Conservation (phyloP, 1,284 basidiomycete species). For the Earliella scabrosa region DNA sequence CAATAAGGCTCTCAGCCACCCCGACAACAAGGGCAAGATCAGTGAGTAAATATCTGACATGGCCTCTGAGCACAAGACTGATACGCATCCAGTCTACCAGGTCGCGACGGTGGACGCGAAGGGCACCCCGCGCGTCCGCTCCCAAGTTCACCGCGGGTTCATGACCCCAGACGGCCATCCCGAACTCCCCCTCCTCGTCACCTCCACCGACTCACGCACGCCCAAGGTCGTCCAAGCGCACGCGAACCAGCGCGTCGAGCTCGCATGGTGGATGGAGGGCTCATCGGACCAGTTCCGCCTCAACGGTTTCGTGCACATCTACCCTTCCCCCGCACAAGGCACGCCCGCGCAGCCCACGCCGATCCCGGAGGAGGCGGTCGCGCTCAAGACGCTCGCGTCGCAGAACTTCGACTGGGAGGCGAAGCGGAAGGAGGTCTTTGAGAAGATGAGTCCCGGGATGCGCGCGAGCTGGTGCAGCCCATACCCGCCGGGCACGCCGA, state of each 20-base stretch:
- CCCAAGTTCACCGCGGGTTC: conserved; percentile 61
- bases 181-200: conserved; percentile 57
- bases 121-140: conserved; percentile 57
- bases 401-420: conserved; percentile 65
- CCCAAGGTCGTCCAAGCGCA: conserved; percentile 61
- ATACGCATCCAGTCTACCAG: conserved; percentile 51
- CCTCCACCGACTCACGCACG: conserved; percentile 53
- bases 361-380: conserved; percentile 28
- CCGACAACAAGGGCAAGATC: conserved; percentile 46
- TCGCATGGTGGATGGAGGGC: conserved; percentile 63
- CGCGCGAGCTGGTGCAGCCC: conserved; percentile 70
- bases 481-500: conserved; percentile 48
- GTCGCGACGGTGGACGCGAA: conserved; percentile 58
- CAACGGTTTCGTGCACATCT: conserved; percentile 48
- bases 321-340: conserved; percentile 38
- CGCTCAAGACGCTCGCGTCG: conserved; percentile 41
- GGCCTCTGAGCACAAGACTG: background rate
- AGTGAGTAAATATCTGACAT: conserved; percentile 37
- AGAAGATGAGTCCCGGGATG: conserved; percentile 57
- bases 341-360: conserved; percentile 8
- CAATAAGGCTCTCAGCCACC: conserved; percentile 44
- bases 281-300: conserved; percentile 65
- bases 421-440: conserved; percentile 56
- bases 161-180: conserved; percentile 45
- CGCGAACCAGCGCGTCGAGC: conserved; percentile 47